A percentile compares a stretch with the other conserved stretches of the same genome.
phyloP scores from a whole-genome alignment of 2,329 filamentous ascomycete species.

The Cladosporium sp. region DNA sequence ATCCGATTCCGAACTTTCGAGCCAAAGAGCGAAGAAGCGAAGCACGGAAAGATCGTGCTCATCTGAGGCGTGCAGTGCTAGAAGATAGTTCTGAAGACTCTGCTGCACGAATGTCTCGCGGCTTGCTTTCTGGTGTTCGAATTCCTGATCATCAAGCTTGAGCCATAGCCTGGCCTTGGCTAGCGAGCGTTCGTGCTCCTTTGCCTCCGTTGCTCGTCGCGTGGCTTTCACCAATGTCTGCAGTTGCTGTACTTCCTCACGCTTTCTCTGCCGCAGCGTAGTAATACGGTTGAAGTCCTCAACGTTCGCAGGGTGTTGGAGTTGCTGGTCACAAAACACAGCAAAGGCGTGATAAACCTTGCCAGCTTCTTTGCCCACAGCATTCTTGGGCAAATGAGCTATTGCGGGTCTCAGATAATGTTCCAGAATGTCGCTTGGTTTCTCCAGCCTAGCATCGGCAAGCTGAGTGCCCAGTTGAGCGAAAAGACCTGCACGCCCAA shows the following conservation, averaged over 20 bases:
- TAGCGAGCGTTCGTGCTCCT: constrained; percentile 60
- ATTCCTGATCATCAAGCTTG: constrained; percentile 84
- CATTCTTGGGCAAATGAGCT: constrained; percentile 71
- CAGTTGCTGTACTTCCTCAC: constrained; percentile 75
- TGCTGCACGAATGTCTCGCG: constrained; percentile 82
- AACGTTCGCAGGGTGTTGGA: constrained; percentile 80
- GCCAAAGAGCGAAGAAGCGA: constrained; percentile 91
- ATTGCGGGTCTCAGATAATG: constrained; percentile 84
- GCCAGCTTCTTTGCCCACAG: constrained; percentile 72
- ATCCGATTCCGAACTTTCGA: constrained; percentile 77
- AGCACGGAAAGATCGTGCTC: constrained; percentile 86
- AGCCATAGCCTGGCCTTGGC: constrained; percentile 83
- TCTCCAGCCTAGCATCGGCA: constrained; percentile 86
- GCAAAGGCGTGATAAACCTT: constrained; percentile 95
- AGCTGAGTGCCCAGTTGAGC: constrained; percentile 87
- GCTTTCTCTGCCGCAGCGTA: constrained; percentile 76
- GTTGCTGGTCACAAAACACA: constrained; percentile 88
- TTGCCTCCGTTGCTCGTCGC: constrained; percentile 49
- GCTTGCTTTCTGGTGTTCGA: constrained; percentile 73
- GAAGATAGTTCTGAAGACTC: constrained; percentile 89
- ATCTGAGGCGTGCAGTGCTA: constrained; percentile 81
- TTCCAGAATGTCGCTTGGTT: constrained; percentile 84
- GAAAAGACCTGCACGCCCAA: constrained; percentile 77
- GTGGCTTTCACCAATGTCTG: constrained; percentile 59
- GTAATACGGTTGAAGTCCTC: constrained; percentile 83